Base-by-base conservation (phyloP, 176 grass and related monocot species). In the Oryza rufipogon region DNA sequence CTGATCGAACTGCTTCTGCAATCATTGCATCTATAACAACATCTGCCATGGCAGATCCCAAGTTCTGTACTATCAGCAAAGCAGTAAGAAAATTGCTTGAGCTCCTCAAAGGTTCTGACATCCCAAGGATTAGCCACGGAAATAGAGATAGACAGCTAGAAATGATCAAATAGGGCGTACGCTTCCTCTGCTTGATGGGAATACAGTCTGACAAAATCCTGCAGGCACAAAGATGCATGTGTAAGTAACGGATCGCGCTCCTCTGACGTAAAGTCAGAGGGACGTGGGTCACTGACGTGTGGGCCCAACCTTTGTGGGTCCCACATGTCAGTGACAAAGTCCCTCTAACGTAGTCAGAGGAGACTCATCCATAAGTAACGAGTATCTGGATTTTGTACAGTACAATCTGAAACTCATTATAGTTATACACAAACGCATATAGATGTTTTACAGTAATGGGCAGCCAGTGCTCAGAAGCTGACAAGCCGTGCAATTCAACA, bases 21-120 rank as follows among this genome's bases (percentile, higher is more conserved):
- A 95, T 85, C 93, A 95, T 95, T 66, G 93, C 93, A 81, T 95
- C 93, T 84, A 92, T 71, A 84, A 95, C 88, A 81, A 95, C 93
- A 86, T 95, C 93, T 71, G 93, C 88, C 90, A 92, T 88, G 28
- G 93, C 93, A 88, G 80, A 92, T 83, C 93, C 93, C 71, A 95
- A 79, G 77, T 92, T 95, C 78, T 92, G 93, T 81, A 90, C 32
- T 64, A 85, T 66, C 34, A 95, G 71, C 83, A 88, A 86, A 69
- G 83, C 71, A 61, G 90, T 88, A 78, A 95, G 77, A 22, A 77
- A 75, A 84, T 88, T 90, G 71, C 60, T 36, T 84, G 90, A 95
- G 66, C 42, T 90, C 76, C 93, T 92, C 38, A 87, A 76, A 78
- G 80, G 36, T 70, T 87, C 77, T 66, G 76, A 74, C 26, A 95